Evolutionary conservation across 768 basidiomycete genomes (phyloP).

Genomic region (Russula olivacea): DNA sequence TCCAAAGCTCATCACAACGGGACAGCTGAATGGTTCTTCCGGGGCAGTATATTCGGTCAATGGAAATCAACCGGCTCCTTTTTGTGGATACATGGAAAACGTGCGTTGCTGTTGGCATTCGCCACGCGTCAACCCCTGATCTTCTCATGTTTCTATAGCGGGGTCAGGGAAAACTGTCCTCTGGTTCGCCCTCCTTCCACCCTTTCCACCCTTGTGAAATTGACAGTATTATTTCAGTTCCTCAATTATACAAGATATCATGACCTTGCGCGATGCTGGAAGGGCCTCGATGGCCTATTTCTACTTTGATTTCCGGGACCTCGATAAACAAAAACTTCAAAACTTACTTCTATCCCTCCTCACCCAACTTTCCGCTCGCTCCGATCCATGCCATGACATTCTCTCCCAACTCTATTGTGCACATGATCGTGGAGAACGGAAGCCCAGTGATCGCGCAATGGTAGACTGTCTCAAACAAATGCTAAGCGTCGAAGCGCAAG

Average conservation of each 20-base stretch:
- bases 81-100: background rate
- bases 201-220: too few species aligned
- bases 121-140: background rate
- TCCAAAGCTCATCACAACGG: background rate
- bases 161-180: too few species aligned
- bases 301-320: too few species aligned
- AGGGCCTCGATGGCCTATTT: too few species aligned
- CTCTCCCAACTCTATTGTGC: background rate
- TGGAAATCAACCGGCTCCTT: background rate
- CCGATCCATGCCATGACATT: too few species aligned
- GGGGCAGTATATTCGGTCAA: background rate
- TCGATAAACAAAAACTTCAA: too few species aligned
- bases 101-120: background rate
- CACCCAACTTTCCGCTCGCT: too few species aligned
- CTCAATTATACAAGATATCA: too few species aligned
- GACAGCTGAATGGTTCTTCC: background rate
- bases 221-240: too few species aligned
- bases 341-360: too few species aligned
- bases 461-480: background rate
- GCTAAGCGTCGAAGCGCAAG: background rate
- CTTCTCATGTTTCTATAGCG: background rate
- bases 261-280: too few species aligned
- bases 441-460: background rate
- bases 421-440: background rate
- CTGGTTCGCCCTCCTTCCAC: too few species aligned